Evolutionary conservation across 108 stramenopile genomes (phyloP).

Genomic region (Fistulifera pelliculosa): DNA sequence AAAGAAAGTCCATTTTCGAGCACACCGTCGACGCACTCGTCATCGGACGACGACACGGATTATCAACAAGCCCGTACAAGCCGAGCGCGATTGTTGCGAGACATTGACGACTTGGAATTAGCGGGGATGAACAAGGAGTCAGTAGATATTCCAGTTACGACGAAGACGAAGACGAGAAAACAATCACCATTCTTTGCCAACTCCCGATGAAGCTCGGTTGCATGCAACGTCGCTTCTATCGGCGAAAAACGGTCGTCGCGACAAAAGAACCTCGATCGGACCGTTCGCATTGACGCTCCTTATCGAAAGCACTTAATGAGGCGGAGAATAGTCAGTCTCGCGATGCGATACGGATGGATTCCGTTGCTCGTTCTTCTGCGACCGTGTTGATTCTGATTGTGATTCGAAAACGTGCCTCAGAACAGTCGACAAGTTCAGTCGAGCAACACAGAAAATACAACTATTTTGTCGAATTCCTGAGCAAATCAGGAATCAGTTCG

Average conservation of each 20-base stretch:
- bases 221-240: conserved; percentile 26
- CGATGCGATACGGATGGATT: conserved; percentile 1
- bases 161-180: conserved; percentile 7
- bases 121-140: background rate
- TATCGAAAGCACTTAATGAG: conserved; percentile 7
- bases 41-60: background rate
- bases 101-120: conserved; percentile 3
- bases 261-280: background rate
- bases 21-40: background rate
- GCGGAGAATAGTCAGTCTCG: background rate
- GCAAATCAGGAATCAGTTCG: conserved; percentile 9
- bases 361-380: background rate
- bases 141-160: conserved; percentile 1
- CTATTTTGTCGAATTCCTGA: conserved; percentile 5
- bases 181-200: conserved; percentile 11
- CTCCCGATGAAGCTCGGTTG: conserved; percentile 20
- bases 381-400: conserved; percentile 5
- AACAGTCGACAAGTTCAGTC: background rate
- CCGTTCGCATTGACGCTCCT: background rate
- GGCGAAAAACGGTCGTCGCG: background rate
- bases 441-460: background rate
- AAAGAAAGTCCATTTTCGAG: background rate
- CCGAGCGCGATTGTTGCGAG: conserved; percentile 3
- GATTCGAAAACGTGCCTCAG: background rate
- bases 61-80: background rate